Evolutionary conservation across 1,139 yeast genomes (phyloP).

Genomic region (Saccharomyces hybrid): DNA sequence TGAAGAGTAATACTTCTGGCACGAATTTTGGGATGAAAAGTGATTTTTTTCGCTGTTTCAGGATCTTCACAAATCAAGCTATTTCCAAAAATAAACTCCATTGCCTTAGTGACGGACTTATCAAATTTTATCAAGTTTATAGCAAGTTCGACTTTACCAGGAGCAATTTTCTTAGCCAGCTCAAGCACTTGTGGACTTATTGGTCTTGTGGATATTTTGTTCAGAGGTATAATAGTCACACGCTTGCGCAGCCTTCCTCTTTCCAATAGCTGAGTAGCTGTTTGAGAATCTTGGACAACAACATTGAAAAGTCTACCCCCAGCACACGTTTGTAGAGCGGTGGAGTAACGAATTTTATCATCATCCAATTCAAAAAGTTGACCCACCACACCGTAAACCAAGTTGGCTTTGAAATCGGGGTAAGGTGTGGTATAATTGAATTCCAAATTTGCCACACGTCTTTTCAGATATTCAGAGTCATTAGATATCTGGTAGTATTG

Average conservation of each 20-base stretch:
- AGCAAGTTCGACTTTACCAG: conserved; percentile 83
- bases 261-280: conserved; percentile 76
- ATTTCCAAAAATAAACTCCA: conserved; percentile 86
- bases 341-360: conserved; percentile 52
- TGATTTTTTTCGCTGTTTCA: conserved; percentile 76
- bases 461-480: conserved; percentile 49
- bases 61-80: conserved; percentile 83
- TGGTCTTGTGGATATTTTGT: conserved; percentile 61
- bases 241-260: conserved; percentile 71
- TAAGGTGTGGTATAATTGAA: conserved; percentile 65
- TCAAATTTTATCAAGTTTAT: conserved; percentile 71
- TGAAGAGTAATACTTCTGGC: conserved; percentile 85
- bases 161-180: conserved; percentile 53
- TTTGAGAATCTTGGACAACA: conserved; percentile 79
- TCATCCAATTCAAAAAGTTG: conserved; percentile 65
- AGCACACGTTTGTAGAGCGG: conserved; percentile 89
- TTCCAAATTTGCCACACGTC: conserved; percentile 67
- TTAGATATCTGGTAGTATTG: conserved; percentile 39
- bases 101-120: conserved; percentile 62
- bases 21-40: conserved; percentile 75
- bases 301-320: conserved; percentile 87
- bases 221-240: conserved; percentile 87
- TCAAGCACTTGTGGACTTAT: conserved; percentile 40
- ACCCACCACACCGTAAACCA: conserved; percentile 86
- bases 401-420: conserved; percentile 48